A percentile compares a stretch with the other conserved stretches of the same genome.
Evolutionary conservation across 129 eudicot genomes (phyloP).

Genomic region (Glebionis coronaria): DNA sequence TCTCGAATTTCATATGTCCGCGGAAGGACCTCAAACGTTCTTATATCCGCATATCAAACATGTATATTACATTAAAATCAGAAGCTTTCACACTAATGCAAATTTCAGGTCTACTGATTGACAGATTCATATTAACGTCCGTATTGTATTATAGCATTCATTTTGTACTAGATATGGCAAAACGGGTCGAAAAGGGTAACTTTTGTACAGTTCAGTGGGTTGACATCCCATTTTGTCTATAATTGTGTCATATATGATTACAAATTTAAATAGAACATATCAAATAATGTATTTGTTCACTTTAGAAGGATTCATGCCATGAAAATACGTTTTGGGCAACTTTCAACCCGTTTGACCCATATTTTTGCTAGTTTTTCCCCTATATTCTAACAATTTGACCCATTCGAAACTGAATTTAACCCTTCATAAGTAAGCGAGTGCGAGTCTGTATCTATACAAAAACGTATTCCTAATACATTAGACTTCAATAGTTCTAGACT

Average conservation of each 20-base stretch:
- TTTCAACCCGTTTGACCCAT: not conserved
- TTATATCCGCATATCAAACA: conserved; percentile 58
- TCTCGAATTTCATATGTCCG: too few species aligned
- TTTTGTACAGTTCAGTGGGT: not conserved
- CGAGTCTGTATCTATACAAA: too few species aligned
- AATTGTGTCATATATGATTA: not conserved
- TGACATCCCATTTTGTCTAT: conserved; percentile 1
- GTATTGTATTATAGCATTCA: too few species aligned
- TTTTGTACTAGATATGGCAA: too few species aligned
- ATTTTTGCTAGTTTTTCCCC: not conserved
- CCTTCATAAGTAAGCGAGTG: too few species aligned
- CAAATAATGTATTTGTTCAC: too few species aligned
- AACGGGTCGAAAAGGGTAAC: not conserved
- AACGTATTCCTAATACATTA: not conserved
- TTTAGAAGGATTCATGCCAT: not conserved
- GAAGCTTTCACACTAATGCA: too few species aligned
- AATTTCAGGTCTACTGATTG: too few species aligned
- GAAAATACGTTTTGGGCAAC: not conserved
- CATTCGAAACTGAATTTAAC: too few species aligned
- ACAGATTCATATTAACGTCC: too few species aligned
- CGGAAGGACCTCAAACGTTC: conserved; percentile 82
- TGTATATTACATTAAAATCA: conserved; percentile 3
- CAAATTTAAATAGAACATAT: too few species aligned
- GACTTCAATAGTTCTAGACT: conserved; percentile 7
- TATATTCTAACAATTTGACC: too few species aligned